phyloP scores from a whole-genome alignment of 2,329 filamentous ascomycete species.

The Phyllosticta paracitricarpa region DNA sequence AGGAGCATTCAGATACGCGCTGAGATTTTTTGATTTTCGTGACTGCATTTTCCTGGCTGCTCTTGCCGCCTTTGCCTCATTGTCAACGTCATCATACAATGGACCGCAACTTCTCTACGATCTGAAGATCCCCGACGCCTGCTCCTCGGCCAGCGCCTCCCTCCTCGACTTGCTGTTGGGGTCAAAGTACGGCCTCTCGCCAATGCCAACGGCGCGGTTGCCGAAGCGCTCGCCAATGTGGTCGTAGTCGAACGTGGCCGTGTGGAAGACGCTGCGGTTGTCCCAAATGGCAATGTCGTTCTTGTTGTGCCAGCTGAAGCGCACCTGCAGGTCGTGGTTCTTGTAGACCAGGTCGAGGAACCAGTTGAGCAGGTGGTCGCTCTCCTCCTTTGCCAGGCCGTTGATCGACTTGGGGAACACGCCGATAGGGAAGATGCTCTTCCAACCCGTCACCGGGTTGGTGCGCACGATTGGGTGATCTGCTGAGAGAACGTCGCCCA shows the following conservation, averaged over 20 bases:
- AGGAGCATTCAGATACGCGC: too few relatives aligned
- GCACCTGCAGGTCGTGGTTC: constrained; percentile 43
- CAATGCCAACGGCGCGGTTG: constrained; percentile 46
- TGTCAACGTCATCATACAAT: too few relatives aligned
- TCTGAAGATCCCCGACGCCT: background rate
- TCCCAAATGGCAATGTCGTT: constrained; percentile 56
- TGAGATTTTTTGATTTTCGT: too few relatives aligned
- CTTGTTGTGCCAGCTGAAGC: constrained; percentile 39
- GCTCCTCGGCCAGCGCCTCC: constrained; percentile 26
- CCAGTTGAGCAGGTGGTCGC: constrained; percentile 32
- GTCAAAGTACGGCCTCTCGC: constrained; percentile 45
- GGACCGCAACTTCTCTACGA: background rate
- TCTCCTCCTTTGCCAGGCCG: constrained; percentile 35
- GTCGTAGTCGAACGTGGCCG: constrained; percentile 54
- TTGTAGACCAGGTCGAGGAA: constrained; percentile 34
- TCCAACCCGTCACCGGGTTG: constrained; percentile 56
- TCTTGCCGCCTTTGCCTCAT: too few relatives aligned
- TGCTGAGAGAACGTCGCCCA: constrained; percentile 40
- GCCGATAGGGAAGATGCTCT: constrained; percentile 39
- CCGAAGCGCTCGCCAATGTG: constrained; percentile 42
- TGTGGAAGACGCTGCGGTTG: constrained; percentile 50
- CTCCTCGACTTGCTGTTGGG: constrained; percentile 38
- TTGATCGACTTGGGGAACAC: constrained; percentile 27
- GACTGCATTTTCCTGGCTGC: too few relatives aligned
- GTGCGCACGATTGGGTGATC: constrained; percentile 50